Evolutionary conservation across 1,284 basidiomycete genomes (phyloP).

Genomic region (Thelephora terrestris): DNA sequence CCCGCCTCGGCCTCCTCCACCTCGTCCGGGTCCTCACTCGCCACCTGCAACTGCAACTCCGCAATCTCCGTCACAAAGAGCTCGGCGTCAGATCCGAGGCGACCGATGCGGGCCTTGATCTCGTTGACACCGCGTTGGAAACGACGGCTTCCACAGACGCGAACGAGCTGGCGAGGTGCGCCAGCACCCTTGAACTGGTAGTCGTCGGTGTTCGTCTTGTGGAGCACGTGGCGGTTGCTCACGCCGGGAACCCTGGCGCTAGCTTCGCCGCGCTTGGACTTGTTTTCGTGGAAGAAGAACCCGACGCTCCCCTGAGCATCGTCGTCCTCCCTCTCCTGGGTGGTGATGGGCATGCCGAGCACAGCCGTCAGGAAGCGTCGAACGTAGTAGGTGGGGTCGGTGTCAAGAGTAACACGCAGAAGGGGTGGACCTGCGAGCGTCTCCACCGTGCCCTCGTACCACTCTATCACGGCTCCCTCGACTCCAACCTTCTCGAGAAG

Average conservation of each 20-base stretch:
- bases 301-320: constrained; percentile 25
- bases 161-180: constrained; percentile 21
- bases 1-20: constrained; percentile 11
- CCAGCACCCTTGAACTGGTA: constrained; percentile 25
- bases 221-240: constrained; percentile 29
- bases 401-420: too few species aligned
- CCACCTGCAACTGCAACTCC: constrained; percentile 15
- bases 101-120: too few species aligned
- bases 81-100: constrained; percentile 12
- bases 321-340: constrained; percentile 16
- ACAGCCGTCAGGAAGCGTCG: constrained; percentile 21
- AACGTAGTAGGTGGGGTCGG: constrained; percentile 21
- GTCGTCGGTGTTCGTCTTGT: constrained; percentile 19
- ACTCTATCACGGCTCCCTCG: constrained; percentile 29
- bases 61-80: constrained; percentile 14
- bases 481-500: constrained; percentile 23
- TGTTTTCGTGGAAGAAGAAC: constrained; percentile 29
- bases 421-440: neutral
- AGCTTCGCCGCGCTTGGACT: constrained; percentile 20
- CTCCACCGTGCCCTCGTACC: constrained; percentile 22
- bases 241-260: constrained; percentile 28
- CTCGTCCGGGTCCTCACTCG: constrained; percentile 16
- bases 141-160: constrained; percentile 16
- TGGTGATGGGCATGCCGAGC: constrained; percentile 25
- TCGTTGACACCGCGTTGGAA: too few species aligned